A percentile compares a stretch with the other conserved stretches of the same genome.
Evolutionary conservation across 1,139 yeast genomes (phyloP).

Genomic region (Meyerozyma sp.): DNA sequence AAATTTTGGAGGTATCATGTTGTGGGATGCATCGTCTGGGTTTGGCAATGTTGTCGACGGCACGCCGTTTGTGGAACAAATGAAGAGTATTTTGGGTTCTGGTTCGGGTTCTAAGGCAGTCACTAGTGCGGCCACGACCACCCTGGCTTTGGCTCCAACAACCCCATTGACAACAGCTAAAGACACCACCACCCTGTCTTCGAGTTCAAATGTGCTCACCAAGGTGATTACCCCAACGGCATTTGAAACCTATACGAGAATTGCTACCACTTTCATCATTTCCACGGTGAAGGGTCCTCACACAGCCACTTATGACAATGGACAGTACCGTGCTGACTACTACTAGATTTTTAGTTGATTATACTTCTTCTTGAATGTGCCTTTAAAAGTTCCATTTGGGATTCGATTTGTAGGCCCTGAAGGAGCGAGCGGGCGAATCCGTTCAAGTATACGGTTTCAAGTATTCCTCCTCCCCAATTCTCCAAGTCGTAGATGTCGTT

Average conservation of each 20-base stretch:
- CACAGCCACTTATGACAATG: conserved; percentile 4
- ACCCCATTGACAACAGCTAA: conserved; percentile 1
- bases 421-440: conserved; percentile 33
- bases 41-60: conserved; percentile 9
- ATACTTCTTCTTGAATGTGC: too few species aligned
- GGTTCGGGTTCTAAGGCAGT: not conserved
- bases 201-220: not conserved
- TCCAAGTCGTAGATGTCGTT: conserved; percentile 27
- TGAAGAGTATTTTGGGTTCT: conserved; percentile 10
- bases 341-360: not conserved
- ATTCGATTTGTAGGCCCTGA: conserved; percentile 32
- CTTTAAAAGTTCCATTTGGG: conserved; percentile 15
- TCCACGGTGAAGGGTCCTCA: not conserved
- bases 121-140: conserved; percentile 4
- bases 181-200: not conserved
- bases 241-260: conserved; percentile 9
- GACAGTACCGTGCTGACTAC: not conserved
- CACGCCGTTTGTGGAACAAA: conserved; percentile 9
- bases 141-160: conserved; percentile 3
- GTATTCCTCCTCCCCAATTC: conserved; percentile 37
- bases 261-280: conserved; percentile 6
- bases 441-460: conserved; percentile 42
- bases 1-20: conserved; percentile 9
- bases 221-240: conserved; percentile 5
- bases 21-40: conserved; percentile 11